A percentile compares a stretch with the other conserved stretches of the same genome.
Conservation (phyloP, 768 basidiomycete species). For the Sarcomyxa edulis region DNA sequence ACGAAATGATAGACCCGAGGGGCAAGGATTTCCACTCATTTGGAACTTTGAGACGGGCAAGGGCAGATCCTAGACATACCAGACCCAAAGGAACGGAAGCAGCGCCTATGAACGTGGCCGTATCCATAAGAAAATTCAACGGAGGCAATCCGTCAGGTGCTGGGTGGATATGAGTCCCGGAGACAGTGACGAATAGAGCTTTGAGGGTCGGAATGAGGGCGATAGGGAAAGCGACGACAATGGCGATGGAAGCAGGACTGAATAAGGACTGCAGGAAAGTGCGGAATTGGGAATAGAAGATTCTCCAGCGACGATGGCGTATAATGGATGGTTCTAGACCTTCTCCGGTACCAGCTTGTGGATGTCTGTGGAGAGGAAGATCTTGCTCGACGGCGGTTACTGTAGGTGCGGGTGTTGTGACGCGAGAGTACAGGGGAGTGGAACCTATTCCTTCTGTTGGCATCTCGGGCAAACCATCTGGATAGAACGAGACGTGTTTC, state of each 20-base stretch:
- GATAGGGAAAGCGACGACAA: conserved; percentile 49
- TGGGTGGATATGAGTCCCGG: conserved; percentile 34
- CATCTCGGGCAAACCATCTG: no score
- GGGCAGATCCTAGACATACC: conserved; percentile 55
- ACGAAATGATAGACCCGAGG: conserved; percentile 32
- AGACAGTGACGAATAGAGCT: conserved; percentile 49
- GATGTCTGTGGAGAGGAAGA: conserved; percentile 1
- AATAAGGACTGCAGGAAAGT: conserved; percentile 32
- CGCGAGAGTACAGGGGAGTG: background rate
- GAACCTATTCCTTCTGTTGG: no score
- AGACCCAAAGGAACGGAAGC: conserved; percentile 63
- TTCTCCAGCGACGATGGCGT: conserved; percentile 4
- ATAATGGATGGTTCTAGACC: conserved; percentile 3
- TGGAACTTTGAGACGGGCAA: conserved; percentile 42
- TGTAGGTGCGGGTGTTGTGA: conserved; percentile 2
- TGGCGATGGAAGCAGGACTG: conserved; percentile 46
- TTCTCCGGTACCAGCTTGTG: conserved; percentile 1
- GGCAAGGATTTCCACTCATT: conserved; percentile 29
- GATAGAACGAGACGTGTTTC: conserved; percentile 18
- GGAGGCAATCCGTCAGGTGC: conserved; percentile 69
- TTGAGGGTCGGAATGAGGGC: conserved; percentile 54
- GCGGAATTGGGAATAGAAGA: conserved; percentile 5
- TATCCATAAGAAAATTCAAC: conserved; percentile 54
- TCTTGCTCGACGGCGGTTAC: background rate
- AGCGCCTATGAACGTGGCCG: conserved; percentile 51